These are phyloP conservation scores for Erodium moschatum DNA, from an alignment of 441 rosid species.

Conservation along the genomic window DNA sequence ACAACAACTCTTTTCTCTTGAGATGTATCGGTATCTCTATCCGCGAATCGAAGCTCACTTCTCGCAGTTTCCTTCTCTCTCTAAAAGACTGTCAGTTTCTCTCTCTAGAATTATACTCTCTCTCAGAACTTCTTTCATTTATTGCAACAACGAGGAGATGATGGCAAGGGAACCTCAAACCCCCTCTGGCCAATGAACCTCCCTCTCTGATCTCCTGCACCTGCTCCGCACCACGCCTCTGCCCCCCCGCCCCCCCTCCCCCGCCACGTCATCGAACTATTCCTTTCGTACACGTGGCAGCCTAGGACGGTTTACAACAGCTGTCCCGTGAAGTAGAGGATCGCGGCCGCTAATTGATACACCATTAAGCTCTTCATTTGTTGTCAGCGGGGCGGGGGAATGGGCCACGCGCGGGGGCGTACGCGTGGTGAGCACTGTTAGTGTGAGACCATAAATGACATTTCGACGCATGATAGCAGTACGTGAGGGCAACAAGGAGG, in stretches of 20 bases:
- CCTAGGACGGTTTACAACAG: not conserved
- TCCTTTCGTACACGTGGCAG: not conserved
- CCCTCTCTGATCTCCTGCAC: conserved; percentile 17
- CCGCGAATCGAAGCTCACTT: not conserved
- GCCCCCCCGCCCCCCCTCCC: not conserved
- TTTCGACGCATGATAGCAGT: conserved; percentile 18
- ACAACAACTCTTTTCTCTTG: too few species aligned
- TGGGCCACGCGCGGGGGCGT: conserved; percentile 23
- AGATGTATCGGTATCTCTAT: too few species aligned
- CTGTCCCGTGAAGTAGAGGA: conserved; percentile 13
- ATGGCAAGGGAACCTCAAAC: conserved; percentile 18
- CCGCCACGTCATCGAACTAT: not conserved
- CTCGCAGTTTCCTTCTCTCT: conserved; percentile 23
- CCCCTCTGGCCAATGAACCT: conserved; percentile 13
- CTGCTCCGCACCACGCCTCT: not conserved
- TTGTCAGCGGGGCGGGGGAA: conserved; percentile 19
- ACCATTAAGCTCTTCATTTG: conserved; percentile 24
- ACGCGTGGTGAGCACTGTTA: conserved; percentile 19
- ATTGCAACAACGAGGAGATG: conserved; percentile 30
- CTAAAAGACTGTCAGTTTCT: conserved; percentile 10
- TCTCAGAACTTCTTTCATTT: conserved; percentile 16
- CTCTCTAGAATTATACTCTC: conserved; percentile 15
- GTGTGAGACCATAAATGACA: conserved; percentile 18
- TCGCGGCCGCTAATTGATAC: not conserved
- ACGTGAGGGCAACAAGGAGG: conserved; percentile 11